Conservation (phyloP, 345 rosid species). For the Citrus unshiu region DNA sequence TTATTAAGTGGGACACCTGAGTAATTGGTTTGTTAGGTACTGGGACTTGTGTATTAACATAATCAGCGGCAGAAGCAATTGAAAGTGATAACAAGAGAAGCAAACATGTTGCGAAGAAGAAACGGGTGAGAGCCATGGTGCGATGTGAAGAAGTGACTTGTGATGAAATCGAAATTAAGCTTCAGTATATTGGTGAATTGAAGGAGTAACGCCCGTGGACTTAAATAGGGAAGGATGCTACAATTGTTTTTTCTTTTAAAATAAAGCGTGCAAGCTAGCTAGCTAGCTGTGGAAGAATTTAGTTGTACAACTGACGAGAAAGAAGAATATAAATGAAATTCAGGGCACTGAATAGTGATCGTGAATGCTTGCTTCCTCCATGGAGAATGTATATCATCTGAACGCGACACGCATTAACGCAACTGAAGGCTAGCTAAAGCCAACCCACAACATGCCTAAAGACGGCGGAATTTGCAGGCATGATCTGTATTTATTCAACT, state of each 20-base stretch:
- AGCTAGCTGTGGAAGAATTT: too few relatives aligned
- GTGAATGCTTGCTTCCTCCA: not conserved
- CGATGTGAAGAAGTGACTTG: too few relatives aligned
- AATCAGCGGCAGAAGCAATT: constrained; percentile 6
- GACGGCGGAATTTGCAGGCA: too few relatives aligned
- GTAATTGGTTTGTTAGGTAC: not conserved
- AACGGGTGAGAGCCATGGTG: constrained; percentile 5
- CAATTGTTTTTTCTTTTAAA: not conserved
- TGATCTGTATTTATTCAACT: too few relatives aligned
- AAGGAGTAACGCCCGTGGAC: not conserved
- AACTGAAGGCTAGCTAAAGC: not conserved
- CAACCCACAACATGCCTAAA: not conserved
- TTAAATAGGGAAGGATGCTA: not conserved
- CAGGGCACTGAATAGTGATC: not conserved
- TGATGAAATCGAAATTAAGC: not conserved
- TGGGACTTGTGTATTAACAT: not conserved
- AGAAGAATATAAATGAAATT: too few relatives aligned
- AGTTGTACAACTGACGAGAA: too few relatives aligned
- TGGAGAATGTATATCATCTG: not conserved
- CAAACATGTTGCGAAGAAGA: constrained; percentile 5
- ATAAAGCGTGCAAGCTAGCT: not conserved
- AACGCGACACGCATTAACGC: not conserved
- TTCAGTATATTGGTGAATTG: not conserved
- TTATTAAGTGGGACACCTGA: too few relatives aligned
- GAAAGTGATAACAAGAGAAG: not conserved